phyloP scores from a whole-genome alignment of 2,329 filamentous ascomycete species.

The Tympanopsis confertula region DNA sequence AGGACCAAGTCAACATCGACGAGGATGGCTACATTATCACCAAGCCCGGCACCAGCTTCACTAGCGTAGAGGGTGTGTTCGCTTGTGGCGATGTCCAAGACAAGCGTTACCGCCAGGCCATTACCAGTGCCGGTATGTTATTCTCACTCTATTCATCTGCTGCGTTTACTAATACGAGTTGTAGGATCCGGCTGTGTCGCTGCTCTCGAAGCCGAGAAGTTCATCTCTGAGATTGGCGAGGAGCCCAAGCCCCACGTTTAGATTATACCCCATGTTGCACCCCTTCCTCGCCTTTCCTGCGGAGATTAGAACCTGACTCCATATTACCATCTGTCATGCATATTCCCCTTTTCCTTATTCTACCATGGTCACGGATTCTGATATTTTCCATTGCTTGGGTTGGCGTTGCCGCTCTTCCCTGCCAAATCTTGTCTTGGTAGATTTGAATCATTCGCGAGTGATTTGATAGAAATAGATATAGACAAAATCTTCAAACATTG shows the following conservation, averaged over 20 bases:
- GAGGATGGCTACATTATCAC: constrained; percentile 85
- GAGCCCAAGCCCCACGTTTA: not conserved
- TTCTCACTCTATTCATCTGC: constrained; percentile 8
- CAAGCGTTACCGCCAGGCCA: constrained; percentile 94
- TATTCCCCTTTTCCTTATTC: too few species aligned
- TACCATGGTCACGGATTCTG: too few species aligned
- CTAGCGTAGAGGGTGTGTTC: constrained; percentile 83
- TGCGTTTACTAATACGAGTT: constrained; percentile 6
- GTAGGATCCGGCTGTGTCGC: constrained; percentile 86
- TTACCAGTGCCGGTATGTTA: constrained; percentile 82
- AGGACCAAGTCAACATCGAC: constrained; percentile 80
- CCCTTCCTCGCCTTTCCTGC: too few species aligned
- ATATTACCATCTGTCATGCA: too few species aligned
- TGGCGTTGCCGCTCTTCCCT: too few species aligned
- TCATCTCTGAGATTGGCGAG: constrained; percentile 52
- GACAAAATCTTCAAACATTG: too few species aligned
- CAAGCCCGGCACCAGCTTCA: constrained; percentile 75
- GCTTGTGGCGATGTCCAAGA: constrained; percentile 97
- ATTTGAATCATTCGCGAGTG: too few species aligned
- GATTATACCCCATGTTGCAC: too few species aligned
- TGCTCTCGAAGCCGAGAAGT: constrained; percentile 91
- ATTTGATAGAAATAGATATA: too few species aligned
- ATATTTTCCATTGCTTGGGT: too few species aligned
- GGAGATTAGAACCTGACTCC: too few species aligned
- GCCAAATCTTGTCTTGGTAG: too few species aligned